Evolutionary conservation across 2,329 filamentous ascomycete species (phyloP), one percentile per base, ranked within the genome.

Genomic region (Fusarium sp.): DNA sequence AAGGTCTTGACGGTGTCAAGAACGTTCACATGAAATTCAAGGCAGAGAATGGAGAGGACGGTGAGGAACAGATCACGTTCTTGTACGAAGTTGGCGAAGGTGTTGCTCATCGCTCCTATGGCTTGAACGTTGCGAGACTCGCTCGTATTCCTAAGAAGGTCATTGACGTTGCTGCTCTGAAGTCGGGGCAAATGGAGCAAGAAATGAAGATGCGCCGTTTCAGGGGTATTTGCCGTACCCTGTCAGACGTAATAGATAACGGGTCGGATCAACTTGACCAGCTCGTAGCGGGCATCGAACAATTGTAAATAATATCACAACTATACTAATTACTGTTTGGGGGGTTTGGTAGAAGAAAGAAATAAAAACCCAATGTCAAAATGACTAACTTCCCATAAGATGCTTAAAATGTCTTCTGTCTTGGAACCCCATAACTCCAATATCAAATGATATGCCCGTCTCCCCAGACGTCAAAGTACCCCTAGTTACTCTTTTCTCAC

Each of bases 1-100:
- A 90, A 31, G 90, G 89, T 3, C 92, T 97, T 65, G 81, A 85
- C 11, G 86, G 87, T 6, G 92, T 98, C 75, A 90, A 87, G 75
- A 98, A 98, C 80, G 93, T 98, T 50, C 96, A 99, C 80, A 98
- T 99, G 95, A 90, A 89, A 56, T 99, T 99, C 81, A 90, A 88
- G 7, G 79, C 77, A 4, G 81, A 81, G 14, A 79, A 74, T 9
- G 80, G 78, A 10, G 74, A 72, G 1, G 84, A 84, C 4, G 88
- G 85, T 1, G 90, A 93, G 38, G 90, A 94, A 71, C 92, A 97
- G 49, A 92, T 99, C 46, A 98, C 96, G 0, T 99, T 99, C 78
- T 81, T 99, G 53, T 99, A 99, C 79, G 94, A 98, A 79, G 92
- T 98, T 4, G 92, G 90, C 2, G 93, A 96, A 72, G 96, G 96